Evolutionary conservation across 176 grass and related monocot genomes (phyloP).

Genomic region (Carex littledalei): DNA sequence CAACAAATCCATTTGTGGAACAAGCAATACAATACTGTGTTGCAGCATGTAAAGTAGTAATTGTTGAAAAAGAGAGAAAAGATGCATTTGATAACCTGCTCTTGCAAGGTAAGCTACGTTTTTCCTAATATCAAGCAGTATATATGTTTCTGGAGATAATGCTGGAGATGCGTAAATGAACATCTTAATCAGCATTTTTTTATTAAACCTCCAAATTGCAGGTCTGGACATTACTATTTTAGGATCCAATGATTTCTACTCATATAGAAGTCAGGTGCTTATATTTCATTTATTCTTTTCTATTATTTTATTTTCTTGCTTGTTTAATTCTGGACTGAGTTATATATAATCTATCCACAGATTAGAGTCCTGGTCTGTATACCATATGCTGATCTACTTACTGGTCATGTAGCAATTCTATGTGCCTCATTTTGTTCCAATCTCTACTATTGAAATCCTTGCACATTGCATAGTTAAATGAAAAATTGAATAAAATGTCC

Average conservation of each 20-base stretch:
- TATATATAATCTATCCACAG: background rate
- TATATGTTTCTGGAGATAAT: background rate
- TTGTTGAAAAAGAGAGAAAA: slow-evolving; percentile 47
- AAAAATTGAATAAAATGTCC: slow-evolving; percentile 4
- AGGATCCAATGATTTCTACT: slow-evolving; percentile 96
- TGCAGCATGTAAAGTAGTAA: slow-evolving; percentile 50
- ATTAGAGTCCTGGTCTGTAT: background rate
- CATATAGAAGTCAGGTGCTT: slow-evolving; percentile 88
- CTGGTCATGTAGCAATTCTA: background rate
- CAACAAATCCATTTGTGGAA: slow-evolving; percentile 80
- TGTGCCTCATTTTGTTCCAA: background rate
- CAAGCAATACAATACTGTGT: slow-evolving; percentile 76
- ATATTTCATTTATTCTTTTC: slow-evolving; percentile 4
- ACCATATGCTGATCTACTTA: background rate
- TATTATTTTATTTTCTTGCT: background rate
- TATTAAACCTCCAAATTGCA: slow-evolving; percentile 23
- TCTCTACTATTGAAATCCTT: background rate
- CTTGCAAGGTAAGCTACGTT: slow-evolving; percentile 51
- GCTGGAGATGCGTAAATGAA: background rate
- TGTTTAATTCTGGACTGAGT: background rate
- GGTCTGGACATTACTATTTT: slow-evolving; percentile 76
- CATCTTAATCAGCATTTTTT: background rate
- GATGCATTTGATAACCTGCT: slow-evolving; percentile 64
- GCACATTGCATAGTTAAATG: slow-evolving; percentile 3
- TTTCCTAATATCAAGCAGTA: background rate